Evolutionary conservation across 257 asterid genomes (phyloP), one percentile per base, ranked within the genome.

Genomic region (Nemophila menziesii): DNA sequence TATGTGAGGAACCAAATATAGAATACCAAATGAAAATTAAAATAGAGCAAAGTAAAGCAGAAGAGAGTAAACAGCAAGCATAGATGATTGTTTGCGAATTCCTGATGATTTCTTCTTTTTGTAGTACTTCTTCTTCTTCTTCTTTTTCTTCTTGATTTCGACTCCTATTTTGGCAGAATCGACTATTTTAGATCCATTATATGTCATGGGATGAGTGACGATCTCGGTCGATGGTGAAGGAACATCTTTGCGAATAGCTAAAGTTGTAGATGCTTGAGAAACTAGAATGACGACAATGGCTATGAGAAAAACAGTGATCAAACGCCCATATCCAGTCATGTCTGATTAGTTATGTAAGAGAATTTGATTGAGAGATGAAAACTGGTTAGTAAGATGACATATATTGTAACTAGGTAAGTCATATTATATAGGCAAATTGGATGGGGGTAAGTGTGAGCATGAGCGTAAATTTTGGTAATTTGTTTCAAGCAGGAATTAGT

Each of bases 21-120:
- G n/a, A n/a, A n/a, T n/a, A n/a, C n/a, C n/a, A n/a, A n/a, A n/a
- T n/a, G n/a, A n/a, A n/a, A n/a, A n/a, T n/a, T n/a, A n/a, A 3
- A 33, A 22, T 0, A 33, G 37, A 19, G 46, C 18, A n/a, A 27
- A 43, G 38, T 24, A 20, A 45, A 26, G n/a, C 48, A 52, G 46
- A 38, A 55, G 39, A 26, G 44, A 51, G 20, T 2, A 54, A 14
- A 38, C 8, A 23, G 44, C 51, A 16, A 51, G 37, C 24, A 24
- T 12, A 40, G 59, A 59, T 11, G 33, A 23, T 38, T 51, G 39
- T 38, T 45, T 34, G 11, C 33, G 44, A n/a, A 20, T 38, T 44
- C 33, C 19, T 10, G 54, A 27, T 27, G 59, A 52, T 44, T 51
- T 43, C 4, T 54, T 36, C 19, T 47, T 4, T 8, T 14, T 29